Conservation (phyloP, 148 eudicot species). For the Rhododendron mucronatum region DNA sequence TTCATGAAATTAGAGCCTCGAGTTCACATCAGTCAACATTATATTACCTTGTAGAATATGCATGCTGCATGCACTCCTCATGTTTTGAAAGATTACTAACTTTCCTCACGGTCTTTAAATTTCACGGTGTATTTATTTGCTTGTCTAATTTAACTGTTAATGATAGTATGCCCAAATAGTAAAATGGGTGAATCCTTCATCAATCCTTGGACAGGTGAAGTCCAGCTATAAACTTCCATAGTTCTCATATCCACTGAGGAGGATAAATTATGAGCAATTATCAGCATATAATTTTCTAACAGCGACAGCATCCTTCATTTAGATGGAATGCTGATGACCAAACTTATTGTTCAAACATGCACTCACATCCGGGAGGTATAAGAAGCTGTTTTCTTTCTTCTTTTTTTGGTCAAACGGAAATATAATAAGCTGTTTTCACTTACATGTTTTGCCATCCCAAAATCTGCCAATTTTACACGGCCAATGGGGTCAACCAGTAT, state of each 20-base stretch:
- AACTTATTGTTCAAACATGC: not conserved
- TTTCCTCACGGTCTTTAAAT: not conserved
- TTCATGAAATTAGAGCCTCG: not conserved
- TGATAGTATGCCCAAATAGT: too few relatives aligned
- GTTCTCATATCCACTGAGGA: not conserved
- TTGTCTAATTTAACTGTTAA: not conserved
- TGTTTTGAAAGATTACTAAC: not conserved
- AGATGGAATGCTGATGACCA: not conserved
- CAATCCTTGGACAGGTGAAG: not conserved
- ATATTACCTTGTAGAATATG: not conserved
- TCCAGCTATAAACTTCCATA: not conserved
- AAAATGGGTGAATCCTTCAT: not conserved
- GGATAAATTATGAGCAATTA: not conserved
- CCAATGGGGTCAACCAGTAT: constrained; percentile 64
- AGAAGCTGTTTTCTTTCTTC: too few relatives aligned
- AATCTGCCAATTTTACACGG: constrained; percentile 64
- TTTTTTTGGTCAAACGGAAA: not conserved
- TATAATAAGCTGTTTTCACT: constrained; percentile 1
- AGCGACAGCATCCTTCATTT: not conserved
- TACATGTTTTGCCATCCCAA: constrained; percentile 83
- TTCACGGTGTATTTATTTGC: not conserved
- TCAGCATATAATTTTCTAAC: not conserved
- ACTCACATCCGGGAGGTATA: not conserved
- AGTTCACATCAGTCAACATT: not conserved
- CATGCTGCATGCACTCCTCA: not conserved